phyloP scores from a whole-genome alignment of 2,329 filamentous ascomycete genomes.

The Zopfia rhizophila region DNA sequence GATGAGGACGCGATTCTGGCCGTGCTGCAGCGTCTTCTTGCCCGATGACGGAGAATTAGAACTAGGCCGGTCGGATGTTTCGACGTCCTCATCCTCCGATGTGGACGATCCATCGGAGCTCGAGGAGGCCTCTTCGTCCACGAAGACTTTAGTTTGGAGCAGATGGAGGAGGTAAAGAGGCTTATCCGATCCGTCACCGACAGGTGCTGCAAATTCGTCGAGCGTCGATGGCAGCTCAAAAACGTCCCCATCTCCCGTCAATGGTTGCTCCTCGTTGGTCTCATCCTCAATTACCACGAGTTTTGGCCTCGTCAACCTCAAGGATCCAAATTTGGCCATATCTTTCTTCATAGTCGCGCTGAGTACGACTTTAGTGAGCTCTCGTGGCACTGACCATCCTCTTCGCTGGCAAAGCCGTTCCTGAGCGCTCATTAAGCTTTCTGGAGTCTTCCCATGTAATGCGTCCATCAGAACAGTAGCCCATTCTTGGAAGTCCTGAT shows the following conservation, averaged over 20 bases:
- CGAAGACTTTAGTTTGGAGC: constrained; percentile 66
- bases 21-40: not conserved
- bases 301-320: constrained; percentile 78
- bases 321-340: constrained; percentile 77
- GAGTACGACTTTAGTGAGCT: constrained; percentile 82
- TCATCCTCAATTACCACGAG: constrained; percentile 77
- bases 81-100: not conserved
- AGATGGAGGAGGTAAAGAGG: constrained; percentile 87
- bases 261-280: constrained; percentile 29
- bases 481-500: constrained; percentile 95
- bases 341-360: constrained; percentile 94
- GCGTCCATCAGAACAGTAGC: constrained; percentile 73
- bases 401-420: constrained; percentile 62
- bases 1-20: constrained; percentile 68
- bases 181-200: constrained; percentile 64
- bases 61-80: constrained; percentile 23
- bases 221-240: constrained; percentile 68
- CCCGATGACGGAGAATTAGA: constrained; percentile 15
- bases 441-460: constrained; percentile 62
- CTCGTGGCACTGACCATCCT: constrained; percentile 52
- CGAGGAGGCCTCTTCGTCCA: constrained; percentile 31
- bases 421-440: constrained; percentile 61
- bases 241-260: constrained; percentile 42
- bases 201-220: constrained; percentile 60
- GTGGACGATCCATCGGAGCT: constrained; percentile 37